These are phyloP conservation scores for Fraxinus ornus DNA, from an alignment of 305 asterid species.

Conservation along the genomic window DNA sequence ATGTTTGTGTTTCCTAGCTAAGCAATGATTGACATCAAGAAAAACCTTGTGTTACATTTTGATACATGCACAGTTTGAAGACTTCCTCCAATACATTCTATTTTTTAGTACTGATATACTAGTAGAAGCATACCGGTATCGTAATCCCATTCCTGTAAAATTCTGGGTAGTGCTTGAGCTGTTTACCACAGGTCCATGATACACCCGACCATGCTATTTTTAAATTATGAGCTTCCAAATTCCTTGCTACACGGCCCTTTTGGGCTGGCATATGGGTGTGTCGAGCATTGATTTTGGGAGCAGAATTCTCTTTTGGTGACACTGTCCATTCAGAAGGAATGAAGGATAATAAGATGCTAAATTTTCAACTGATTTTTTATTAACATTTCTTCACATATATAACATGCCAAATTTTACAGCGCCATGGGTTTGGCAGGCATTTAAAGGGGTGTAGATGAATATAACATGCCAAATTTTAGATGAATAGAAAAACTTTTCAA, in stretches of 20 bases:
- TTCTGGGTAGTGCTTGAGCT: constrained; percentile 85
- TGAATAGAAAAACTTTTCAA: background rate
- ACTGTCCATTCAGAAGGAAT: constrained; percentile 38
- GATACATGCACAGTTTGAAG: constrained; percentile 10
- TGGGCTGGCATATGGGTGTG: constrained; percentile 50
- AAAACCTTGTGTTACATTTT: background rate
- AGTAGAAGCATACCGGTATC: constrained; percentile 63
- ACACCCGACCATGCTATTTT: constrained; percentile 90
- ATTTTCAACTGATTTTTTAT: background rate
- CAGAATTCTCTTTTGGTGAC: constrained; percentile 59
- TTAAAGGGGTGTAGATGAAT: background rate
- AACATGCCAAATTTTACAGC: constrained; percentile 4
- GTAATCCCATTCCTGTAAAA: constrained; percentile 83
- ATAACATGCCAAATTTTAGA: background rate
- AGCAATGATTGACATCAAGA: background rate
- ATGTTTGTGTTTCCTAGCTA: background rate
- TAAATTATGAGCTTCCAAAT: constrained; percentile 53
- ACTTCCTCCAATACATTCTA: background rate
- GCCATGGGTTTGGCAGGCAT: constrained; percentile 1
- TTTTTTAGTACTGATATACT: background rate
- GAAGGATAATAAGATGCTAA: constrained; percentile 12
- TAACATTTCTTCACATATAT: background rate
- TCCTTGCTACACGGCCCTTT: constrained; percentile 72
- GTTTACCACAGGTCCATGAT: constrained; percentile 90
- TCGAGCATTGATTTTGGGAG: constrained; percentile 45